Conservation (phyloP, 192 early-diverging fungal species). For the Powellomyces hirtus region DNA sequence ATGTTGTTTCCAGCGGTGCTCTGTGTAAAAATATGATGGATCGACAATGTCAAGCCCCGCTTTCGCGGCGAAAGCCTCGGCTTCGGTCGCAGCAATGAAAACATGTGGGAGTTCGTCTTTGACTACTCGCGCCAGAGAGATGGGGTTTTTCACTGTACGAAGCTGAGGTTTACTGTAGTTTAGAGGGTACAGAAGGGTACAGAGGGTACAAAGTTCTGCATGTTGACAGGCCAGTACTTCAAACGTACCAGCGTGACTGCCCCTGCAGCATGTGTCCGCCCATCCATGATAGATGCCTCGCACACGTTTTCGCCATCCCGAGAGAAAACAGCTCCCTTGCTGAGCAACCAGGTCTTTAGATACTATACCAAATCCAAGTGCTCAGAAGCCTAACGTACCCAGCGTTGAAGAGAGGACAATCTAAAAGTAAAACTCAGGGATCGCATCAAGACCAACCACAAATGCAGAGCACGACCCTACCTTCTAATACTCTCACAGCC, state of each 20-base stretch:
- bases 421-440: conserved; percentile 17
- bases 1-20: conserved; percentile 44
- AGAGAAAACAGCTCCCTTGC: conserved; percentile 43
- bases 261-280: conserved; percentile 29
- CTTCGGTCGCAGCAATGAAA: conserved; percentile 40
- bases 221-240: too few species aligned
- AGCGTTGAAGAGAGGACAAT: conserved; percentile 52
- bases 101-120: conserved; percentile 32
- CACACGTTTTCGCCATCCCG: conserved; percentile 26
- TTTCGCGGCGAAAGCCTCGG: conserved; percentile 34
- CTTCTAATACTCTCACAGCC: conserved; percentile 36
- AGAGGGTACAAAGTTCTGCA: not conserved
- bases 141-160: conserved; percentile 42
- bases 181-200: not conserved
- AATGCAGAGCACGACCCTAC: conserved; percentile 1
- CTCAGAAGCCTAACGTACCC: conserved; percentile 14
- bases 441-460: not conserved
- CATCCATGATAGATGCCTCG: conserved; percentile 50
- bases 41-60: conserved; percentile 42
- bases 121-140: conserved; percentile 37
- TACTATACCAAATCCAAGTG: not conserved
- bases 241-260: conserved; percentile 31
- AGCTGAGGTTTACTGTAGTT: conserved; percentile 2
- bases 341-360: too few species aligned
- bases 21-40: conserved; percentile 43